These are phyloP conservation scores for Fragaria vesca DNA, from an alignment of 306 rosid genomes.

Conservation along the genomic window DNA sequence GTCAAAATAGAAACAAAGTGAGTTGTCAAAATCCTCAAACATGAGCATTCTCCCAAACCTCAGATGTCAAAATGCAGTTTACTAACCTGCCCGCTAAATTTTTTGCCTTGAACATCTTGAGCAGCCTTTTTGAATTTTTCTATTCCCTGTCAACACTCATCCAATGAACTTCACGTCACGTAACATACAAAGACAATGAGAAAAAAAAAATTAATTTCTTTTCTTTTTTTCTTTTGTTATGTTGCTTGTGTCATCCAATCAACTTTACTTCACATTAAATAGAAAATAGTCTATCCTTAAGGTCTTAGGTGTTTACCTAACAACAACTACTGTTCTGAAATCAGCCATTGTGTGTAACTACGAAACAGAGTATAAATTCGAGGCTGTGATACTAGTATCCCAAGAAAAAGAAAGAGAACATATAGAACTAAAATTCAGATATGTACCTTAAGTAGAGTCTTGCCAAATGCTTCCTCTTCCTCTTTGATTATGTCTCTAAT, in stretches of 20 bases:
- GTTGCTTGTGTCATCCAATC: not conserved
- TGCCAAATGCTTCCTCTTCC: slow-evolving; percentile 95
- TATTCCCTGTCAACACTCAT: slow-evolving; percentile 61
- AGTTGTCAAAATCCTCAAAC: not conserved
- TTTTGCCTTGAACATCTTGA: slow-evolving; percentile 79
- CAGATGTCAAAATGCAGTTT: slow-evolving; percentile 10
- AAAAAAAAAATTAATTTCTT: not conserved
- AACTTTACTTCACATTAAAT: not conserved
- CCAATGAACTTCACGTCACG: slow-evolving; percentile 5
- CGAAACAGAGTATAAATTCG: not conserved
- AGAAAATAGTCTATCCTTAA: not conserved
- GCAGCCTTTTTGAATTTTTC: slow-evolving; percentile 87
- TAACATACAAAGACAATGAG: not conserved
- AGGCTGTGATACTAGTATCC: not conserved
- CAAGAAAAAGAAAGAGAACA: not conserved
- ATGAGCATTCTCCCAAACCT: not conserved
- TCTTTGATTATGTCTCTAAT: slow-evolving; percentile 71
- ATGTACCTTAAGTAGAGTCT: slow-evolving; percentile 84
- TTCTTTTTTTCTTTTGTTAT: not conserved
- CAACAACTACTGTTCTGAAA: slow-evolving; percentile 1
- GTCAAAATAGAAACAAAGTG: slow-evolving; percentile 28
- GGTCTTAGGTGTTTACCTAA: not conserved
- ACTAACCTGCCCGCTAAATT: slow-evolving; percentile 90
- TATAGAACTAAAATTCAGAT: not conserved
- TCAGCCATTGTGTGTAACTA: no score